Evolutionary conservation across 495 filamentous ascomycete species (phyloP).

Genomic region (Daldinia grandis): DNA sequence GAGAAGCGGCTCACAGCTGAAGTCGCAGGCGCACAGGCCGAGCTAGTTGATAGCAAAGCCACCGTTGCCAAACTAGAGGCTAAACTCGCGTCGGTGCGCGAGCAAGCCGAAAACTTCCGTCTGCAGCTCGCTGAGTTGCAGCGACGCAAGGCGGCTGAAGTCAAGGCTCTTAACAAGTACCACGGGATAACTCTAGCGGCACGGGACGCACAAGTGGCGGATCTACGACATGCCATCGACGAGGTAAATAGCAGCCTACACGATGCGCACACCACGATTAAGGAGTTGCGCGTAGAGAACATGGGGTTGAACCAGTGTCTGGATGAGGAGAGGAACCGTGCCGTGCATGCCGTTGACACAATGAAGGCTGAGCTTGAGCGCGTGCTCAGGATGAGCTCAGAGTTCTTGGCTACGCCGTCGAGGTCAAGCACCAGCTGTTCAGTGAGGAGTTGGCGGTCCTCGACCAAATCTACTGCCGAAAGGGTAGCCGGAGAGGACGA

Average conservation of each 20-base stretch:
- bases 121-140: conserved; percentile 55
- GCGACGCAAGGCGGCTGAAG: conserved; percentile 52
- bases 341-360: conserved; percentile 61
- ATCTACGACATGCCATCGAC: conserved; percentile 52
- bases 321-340: conserved; percentile 55
- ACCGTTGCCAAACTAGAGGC: conserved; percentile 50
- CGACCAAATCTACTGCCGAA: background rate
- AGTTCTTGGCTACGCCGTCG: conserved; percentile 41
- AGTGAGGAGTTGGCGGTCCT: background rate
- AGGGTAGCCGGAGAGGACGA: background rate
- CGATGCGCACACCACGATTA: conserved; percentile 49
- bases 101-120: conserved; percentile 45
- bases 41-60: conserved; percentile 51
- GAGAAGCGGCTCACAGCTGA: conserved; percentile 42
- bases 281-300: conserved; percentile 51
- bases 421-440: background rate
- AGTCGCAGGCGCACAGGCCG: conserved; percentile 45
- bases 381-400: conserved; percentile 49
- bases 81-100: conserved; percentile 37
- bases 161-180: conserved; percentile 43
- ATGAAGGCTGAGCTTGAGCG: conserved; percentile 56
- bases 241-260: conserved; percentile 47
- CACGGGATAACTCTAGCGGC: conserved; percentile 53
- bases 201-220: conserved; percentile 53
- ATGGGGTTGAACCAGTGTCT: conserved; percentile 41